phyloP scores from a whole-genome alignment of 306 rosid genomes.

The Malus sylvestris region DNA sequence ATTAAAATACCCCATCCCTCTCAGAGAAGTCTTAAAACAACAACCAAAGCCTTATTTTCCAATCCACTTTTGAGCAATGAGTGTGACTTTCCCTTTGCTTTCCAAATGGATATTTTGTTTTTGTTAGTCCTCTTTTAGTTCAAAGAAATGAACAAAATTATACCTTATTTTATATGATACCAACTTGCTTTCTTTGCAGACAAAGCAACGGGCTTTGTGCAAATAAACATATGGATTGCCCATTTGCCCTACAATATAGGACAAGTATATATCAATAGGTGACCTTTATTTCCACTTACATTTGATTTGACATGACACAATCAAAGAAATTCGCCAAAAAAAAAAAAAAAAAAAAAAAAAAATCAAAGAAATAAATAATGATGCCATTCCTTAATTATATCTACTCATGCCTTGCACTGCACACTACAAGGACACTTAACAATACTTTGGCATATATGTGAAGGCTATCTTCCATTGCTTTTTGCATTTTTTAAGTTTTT shows the following conservation, averaged over 20 bases:
- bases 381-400: background rate
- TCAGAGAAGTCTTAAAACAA: background rate
- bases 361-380: background rate
- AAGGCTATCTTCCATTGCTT: background rate
- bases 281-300: background rate
- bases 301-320: background rate
- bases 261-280: background rate
- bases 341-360: too few species aligned
- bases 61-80: background rate
- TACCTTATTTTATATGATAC: background rate
- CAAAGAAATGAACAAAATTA: conserved; percentile 21
- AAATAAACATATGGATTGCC: background rate
- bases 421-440: background rate
- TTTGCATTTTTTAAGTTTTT: background rate
- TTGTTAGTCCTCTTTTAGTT: background rate
- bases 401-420: background rate
- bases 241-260: background rate
- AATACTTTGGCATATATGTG: background rate
- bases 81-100: background rate
- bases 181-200: conserved; percentile 39
- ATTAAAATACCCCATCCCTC: background rate
- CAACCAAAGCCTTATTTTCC: background rate
- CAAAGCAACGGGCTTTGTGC: conserved; percentile 25
- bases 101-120: background rate
- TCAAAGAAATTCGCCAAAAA: background rate